phyloP scores from a whole-genome alignment of 768 basidiomycete species.

The Cystoderma amianthinum region DNA sequence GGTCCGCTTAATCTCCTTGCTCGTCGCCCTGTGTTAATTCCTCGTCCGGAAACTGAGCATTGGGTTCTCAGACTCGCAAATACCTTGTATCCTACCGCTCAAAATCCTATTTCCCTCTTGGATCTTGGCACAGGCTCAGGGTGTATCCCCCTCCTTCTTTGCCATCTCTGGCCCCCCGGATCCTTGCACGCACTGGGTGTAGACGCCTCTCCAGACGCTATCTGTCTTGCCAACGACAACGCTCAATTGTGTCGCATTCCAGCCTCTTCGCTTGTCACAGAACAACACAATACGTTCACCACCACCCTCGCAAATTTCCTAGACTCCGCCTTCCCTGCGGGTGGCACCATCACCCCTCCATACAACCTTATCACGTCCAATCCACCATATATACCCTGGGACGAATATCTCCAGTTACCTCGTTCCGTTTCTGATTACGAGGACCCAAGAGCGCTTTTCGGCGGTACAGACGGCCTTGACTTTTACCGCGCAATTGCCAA shows the following conservation, averaged over 20 bases:
- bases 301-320: slow-evolving; percentile 34
- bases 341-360: slow-evolving; percentile 30
- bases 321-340: slow-evolving; percentile 33
- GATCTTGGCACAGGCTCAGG: slow-evolving; percentile 94
- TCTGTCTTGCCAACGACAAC: slow-evolving; percentile 42
- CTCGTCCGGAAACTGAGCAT: slow-evolving; percentile 91
- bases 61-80: slow-evolving; percentile 63
- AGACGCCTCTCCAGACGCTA: slow-evolving; percentile 61
- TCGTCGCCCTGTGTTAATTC: slow-evolving; percentile 83
- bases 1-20: slow-evolving; percentile 71
- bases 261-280: slow-evolving; percentile 12
- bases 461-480: slow-evolving; percentile 55
- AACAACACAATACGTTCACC: slow-evolving; percentile 30
- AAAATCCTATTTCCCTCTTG: slow-evolving; percentile 41
- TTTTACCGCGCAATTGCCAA: slow-evolving; percentile 68
- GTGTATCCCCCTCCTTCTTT: slow-evolving; percentile 85
- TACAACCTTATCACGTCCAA: slow-evolving; percentile 82
- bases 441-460: slow-evolving; percentile 76
- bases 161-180: slow-evolving; percentile 53
- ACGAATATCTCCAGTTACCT: slow-evolving; percentile 58
- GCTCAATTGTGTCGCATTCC: slow-evolving; percentile 33
- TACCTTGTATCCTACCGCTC: slow-evolving; percentile 26
- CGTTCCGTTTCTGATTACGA: slow-evolving; percentile 73
- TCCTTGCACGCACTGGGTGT: slow-evolving; percentile 52
- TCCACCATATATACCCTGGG: slow-evolving; percentile 76